Evolutionary conservation across 257 asterid genomes (phyloP), one percentile per base, ranked within the genome.

Genomic region (Solanum ossicruentum): DNA sequence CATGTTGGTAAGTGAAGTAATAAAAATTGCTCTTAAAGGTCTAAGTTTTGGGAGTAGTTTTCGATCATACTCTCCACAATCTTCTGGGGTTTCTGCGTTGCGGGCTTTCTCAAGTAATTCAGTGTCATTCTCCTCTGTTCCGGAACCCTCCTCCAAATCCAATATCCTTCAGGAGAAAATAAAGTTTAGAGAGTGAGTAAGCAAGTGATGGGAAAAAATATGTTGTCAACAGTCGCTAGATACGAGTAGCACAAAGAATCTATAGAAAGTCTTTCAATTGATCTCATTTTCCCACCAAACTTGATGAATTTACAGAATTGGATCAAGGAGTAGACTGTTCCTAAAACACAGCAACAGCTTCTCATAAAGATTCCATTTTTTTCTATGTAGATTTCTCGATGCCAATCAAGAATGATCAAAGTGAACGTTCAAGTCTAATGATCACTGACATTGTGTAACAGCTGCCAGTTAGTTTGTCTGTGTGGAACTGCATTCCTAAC

Each of bases 141-240:
- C 98, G 2, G 97, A 87, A 84, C 98, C 98, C 91, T 96, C 98
- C 90, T 94, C 98, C 32, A 94, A 97, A 89, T 93, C 94, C 88
- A 47, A 88, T 92, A 96, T 84, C 96, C 98, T 94, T 82, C 45
- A 43, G 41, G 79, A 72, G 90, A 15, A 28, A n/a, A 84, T 21
- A 78, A 66, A 69, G 45, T 28, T 57, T 51, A 66, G 6, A 71
- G 73, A 84, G 43, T 65, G 73, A 85, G 49, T 49, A 85, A 45
- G 20, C 52, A 71, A 49, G 49, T 72, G 28, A 58, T 12, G 18
- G 12, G 26, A 69, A 32, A 41, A 60, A 18, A 10, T 2, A 43
- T 21, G 16, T 52, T 17, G 49, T 78, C 82, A 52, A 78, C 49
- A 26, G 41, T 6, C 43, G 1, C 23, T 13, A 21, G 61, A 75